These are phyloP conservation scores for Trichosporon sp. DNA, from an alignment of 1,284 basidiomycete species.

Conservation along the genomic window DNA sequence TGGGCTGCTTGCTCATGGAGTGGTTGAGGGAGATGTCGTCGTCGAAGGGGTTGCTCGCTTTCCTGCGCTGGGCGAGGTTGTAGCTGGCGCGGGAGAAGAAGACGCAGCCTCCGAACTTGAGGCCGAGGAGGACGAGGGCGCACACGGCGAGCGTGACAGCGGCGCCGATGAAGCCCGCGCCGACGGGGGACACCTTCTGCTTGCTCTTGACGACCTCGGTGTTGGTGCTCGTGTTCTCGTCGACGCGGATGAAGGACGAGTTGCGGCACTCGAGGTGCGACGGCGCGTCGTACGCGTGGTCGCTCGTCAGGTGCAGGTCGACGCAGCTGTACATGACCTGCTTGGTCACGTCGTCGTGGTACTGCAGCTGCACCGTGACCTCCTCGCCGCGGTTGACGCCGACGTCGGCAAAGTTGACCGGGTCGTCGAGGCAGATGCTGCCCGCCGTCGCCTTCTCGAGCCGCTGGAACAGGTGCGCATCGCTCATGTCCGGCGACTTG, in stretches of 20 bases:
- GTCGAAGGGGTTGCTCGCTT: background rate
- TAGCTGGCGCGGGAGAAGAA: conserved; percentile 2
- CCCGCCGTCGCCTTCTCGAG: conserved; percentile 3
- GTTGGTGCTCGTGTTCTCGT: background rate
- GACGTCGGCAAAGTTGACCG: background rate
- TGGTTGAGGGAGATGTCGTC: background rate
- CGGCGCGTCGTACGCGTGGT: conserved; percentile 1
- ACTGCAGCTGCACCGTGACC: conserved; percentile 6
- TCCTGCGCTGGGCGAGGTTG: background rate
- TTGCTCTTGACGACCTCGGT: background rate
- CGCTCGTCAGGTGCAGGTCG: background rate
- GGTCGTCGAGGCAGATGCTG: conserved; percentile 7
- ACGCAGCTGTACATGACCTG: conserved; percentile 7
- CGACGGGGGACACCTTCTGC: conserved; percentile 1
- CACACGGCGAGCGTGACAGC: background rate
- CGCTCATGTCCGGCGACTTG: conserved; percentile 1
- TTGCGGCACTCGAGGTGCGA: background rate
- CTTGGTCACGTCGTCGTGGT: background rate
- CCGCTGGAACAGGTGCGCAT: background rate
- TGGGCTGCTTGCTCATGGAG: conserved; percentile 1
- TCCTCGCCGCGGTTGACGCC: background rate
- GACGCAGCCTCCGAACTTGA: background rate
- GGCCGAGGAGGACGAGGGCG: background rate
- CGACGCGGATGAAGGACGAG: conserved; percentile 3
- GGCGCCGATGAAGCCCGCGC: background rate